phyloP scores from a whole-genome alignment of 306 rosid species.

The Glycine soja region DNA sequence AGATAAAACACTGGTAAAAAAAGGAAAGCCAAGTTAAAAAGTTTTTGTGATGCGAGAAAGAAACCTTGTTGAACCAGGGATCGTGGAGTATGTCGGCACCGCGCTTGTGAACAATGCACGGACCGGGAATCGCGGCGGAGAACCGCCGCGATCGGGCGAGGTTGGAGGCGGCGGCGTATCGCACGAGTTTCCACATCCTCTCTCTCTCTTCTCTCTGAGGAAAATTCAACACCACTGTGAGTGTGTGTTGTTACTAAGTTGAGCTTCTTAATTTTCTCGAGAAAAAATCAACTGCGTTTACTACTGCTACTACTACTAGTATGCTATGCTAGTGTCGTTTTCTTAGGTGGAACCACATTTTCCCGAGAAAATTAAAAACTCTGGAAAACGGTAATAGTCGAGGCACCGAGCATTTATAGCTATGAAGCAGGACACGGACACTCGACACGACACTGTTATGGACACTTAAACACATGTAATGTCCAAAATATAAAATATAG shows the following conservation, averaged over 20 bases:
- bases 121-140: slow-evolving; percentile 89
- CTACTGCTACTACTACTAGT: no score
- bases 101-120: slow-evolving; percentile 95
- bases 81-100: slow-evolving; percentile 99
- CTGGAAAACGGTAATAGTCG: neutral
- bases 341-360: slow-evolving; percentile 21
- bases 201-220: no score
- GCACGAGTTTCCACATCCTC: slow-evolving; percentile 79
- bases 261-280: neutral
- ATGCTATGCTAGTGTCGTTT: neutral
- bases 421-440: no score
- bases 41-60: neutral
- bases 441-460: no score
- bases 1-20: no score
- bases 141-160: slow-evolving; percentile 69
- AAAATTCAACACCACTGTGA: neutral
- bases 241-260: neutral
- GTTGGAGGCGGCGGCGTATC: slow-evolving; percentile 65
- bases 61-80: slow-evolving; percentile 99
- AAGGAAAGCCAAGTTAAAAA: no score
- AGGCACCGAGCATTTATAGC: slow-evolving; percentile 30
- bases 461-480: no score
- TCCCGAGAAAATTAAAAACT: slow-evolving; percentile 8
- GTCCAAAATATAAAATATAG: no score
- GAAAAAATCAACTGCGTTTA: neutral